Base-by-base conservation (phyloP, 768 basidiomycete species). In the Mrakia hoshinonis region DNA sequence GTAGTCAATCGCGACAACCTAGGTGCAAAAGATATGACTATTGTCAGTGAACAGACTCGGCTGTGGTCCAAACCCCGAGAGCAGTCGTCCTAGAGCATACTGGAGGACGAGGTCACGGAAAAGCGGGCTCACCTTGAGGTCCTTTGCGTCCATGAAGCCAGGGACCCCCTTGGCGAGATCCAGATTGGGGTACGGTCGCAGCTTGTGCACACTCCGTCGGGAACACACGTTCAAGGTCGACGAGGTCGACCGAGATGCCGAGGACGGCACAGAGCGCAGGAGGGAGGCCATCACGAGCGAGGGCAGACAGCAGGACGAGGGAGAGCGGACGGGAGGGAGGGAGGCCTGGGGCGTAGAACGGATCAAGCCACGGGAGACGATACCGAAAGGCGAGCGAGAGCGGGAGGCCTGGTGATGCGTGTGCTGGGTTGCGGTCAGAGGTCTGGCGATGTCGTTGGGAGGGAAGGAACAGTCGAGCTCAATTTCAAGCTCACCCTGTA, bases 1-100 rank as follows among this genome's bases (percentile, higher is more conserved):
- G 80, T 90, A 96, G 76, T 94, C 92, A 62, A 86, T 83, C 3
- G 88, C 88, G 62, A 92, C 82, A 71, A 85, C 84, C 73, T 84
- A 29, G 22, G 43, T 18, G 24, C 5, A 10, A 48, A 31, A 3
- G n/a, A 11, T 18, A 31, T 9, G 26, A 18, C 29, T 18, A 15
- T 58, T 31, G 26, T 31, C 5, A 31, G 26, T 3, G 29, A n/a
- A n/a, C n/a, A n/a, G n/a, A n/a, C n/a, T n/a, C n/a, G n/a, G n/a
- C n/a, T n/a, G n/a, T n/a, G n/a, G n/a, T n/a, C n/a, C n/a, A n/a
- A n/a, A n/a, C n/a, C n/a, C n/a, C n/a, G n/a, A n/a, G n/a, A n/a
- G n/a, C n/a, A n/a, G n/a, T 15, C 18, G 29, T 29, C 26, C 1
- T 31, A 26, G 6, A 11, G 15, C 54, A 26, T 11, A 26, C 24